Evolutionary conservation across 1,284 basidiomycete genomes (phyloP).

Genomic region (Phellinidium pouzarii): DNA sequence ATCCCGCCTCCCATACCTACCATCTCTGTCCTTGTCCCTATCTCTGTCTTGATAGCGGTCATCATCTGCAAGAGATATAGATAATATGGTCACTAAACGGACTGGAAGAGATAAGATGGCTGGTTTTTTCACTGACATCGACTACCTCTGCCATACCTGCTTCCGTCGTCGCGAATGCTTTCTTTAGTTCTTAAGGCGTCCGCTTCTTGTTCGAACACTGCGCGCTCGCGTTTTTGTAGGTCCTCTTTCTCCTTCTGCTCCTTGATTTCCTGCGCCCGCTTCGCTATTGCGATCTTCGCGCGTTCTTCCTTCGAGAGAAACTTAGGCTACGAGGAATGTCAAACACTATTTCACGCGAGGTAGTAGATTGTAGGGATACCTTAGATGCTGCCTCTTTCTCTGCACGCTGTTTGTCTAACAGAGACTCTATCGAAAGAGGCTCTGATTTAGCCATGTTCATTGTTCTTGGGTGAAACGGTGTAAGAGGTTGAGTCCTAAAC

Average conservation of each 20-base stretch:
- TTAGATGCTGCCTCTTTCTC: conserved; percentile 87
- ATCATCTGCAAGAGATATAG: conserved; percentile 42
- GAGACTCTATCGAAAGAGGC: conserved; percentile 77
- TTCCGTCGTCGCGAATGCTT: conserved; percentile 29
- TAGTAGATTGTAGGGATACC: conserved; percentile 40
- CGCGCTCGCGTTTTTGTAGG: conserved; percentile 48
- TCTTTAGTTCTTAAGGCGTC: conserved; percentile 53
- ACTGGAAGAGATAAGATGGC: conserved; percentile 19
- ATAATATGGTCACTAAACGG: conserved; percentile 16
- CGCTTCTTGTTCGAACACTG: conserved; percentile 68
- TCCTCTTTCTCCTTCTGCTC: conserved; percentile 62
- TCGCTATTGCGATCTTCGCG: conserved; percentile 80
- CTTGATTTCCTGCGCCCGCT: conserved; percentile 73
- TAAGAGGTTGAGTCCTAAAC: too few relatives aligned
- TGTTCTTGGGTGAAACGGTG: neutral
- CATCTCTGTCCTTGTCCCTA: conserved; percentile 22
- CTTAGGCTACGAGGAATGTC: conserved; percentile 54
- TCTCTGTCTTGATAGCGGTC: conserved; percentile 35
- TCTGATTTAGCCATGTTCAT: conserved; percentile 40
- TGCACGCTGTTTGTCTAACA: conserved; percentile 79
- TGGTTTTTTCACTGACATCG: conserved; percentile 42
- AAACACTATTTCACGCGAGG: conserved; percentile 13
- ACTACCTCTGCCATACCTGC: conserved; percentile 35
- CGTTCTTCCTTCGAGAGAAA: conserved; percentile 87
- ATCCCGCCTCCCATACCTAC: conserved; percentile 30